Evolutionary conservation across 2,329 filamentous ascomycete genomes (phyloP).

Genomic region (Blumeria hordei): DNA sequence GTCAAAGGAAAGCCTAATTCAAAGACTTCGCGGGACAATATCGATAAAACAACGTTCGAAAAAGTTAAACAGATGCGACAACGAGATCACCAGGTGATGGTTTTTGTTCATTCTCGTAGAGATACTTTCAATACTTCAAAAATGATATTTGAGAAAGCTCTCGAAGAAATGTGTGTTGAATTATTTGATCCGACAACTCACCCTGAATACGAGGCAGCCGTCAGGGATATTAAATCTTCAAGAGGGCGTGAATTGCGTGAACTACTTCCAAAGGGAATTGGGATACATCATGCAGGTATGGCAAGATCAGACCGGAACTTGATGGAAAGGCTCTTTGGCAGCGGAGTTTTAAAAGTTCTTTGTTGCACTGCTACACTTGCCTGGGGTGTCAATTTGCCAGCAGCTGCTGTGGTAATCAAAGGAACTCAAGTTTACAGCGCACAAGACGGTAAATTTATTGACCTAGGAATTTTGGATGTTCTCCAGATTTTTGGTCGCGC

Average conservation of each 20-base stretch:
- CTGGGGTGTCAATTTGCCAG: conserved; percentile 96
- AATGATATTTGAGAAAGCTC: conserved; percentile 65
- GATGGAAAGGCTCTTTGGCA: conserved; percentile 77
- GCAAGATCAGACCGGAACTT: conserved; percentile 78
- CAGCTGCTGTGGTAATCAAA: conserved; percentile 92
- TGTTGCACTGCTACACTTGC: conserved; percentile 95
- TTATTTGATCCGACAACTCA: conserved; percentile 64
- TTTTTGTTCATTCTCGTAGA: conserved; percentile 91
- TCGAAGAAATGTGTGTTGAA: conserved; percentile 54
- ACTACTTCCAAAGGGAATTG: conserved; percentile 70
- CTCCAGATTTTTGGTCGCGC: conserved; percentile 97
- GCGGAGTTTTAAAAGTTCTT: conserved; percentile 86
- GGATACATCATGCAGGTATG: conserved; percentile 94
- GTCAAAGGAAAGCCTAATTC: conserved; percentile 75
- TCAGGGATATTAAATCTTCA: conserved; percentile 65
- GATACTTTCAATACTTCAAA: conserved; percentile 79
- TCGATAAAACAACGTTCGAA: conserved; percentile 71
- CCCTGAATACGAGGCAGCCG: conserved; percentile 54
- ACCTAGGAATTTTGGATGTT: conserved; percentile 87
- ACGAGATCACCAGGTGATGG: conserved; percentile 90
- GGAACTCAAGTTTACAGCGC: conserved; percentile 93
- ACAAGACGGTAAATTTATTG: conserved; percentile 88
- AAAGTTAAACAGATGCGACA: conserved; percentile 89
- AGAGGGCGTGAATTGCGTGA: conserved; percentile 75
- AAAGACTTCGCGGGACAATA: conserved; percentile 64